Conservation (phyloP, 768 basidiomycete genomes). For the Phlegmacium glaucopus region DNA sequence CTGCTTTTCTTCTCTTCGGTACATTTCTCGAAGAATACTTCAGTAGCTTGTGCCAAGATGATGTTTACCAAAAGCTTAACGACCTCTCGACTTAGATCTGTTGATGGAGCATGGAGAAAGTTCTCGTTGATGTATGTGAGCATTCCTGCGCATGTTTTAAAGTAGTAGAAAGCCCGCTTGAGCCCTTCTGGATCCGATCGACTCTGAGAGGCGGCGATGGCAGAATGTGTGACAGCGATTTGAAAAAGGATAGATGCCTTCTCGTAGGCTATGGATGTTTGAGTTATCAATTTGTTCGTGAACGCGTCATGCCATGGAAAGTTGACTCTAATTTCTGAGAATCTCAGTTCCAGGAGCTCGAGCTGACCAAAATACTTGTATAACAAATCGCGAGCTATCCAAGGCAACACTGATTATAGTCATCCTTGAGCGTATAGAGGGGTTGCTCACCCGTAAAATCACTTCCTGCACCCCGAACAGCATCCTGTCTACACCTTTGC, state of each 20-base stretch:
- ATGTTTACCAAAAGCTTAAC: conserved; percentile 89
- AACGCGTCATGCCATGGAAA: conserved; percentile 99
- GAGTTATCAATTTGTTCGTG: conserved; percentile 88
- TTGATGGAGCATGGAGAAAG: conserved; percentile 96
- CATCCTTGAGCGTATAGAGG: background rate
- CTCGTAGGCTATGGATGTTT: conserved; percentile 96
- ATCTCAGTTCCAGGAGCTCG: conserved; percentile 93
- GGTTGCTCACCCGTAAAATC: conserved; percentile 77
- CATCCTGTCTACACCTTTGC: conserved; percentile 92
- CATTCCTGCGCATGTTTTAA: conserved; percentile 90
- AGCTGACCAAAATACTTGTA: conserved; percentile 99
- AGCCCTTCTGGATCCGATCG: conserved; percentile 87
- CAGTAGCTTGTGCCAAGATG: conserved; percentile 91
- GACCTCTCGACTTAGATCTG: conserved; percentile 90
- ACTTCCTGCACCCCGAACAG: conserved; percentile 93
- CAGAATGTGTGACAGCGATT: conserved; percentile 90
- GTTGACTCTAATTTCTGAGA: conserved; percentile 93
- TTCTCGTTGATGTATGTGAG: conserved; percentile 99
- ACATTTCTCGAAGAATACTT: conserved; percentile 95
- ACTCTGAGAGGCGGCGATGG: conserved; percentile 83
- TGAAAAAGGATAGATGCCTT: conserved; percentile 98
- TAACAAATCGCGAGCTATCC: conserved; percentile 79
- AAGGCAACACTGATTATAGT: background rate
- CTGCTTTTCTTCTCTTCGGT: conserved; percentile 87
- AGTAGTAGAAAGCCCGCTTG: conserved; percentile 92